Percentiles rank a stretch among this genome's conserved stretches.
Evolutionary conservation across 2,329 filamentous ascomycete species (phyloP).

Genomic region (Aureobasidium sp.): DNA sequence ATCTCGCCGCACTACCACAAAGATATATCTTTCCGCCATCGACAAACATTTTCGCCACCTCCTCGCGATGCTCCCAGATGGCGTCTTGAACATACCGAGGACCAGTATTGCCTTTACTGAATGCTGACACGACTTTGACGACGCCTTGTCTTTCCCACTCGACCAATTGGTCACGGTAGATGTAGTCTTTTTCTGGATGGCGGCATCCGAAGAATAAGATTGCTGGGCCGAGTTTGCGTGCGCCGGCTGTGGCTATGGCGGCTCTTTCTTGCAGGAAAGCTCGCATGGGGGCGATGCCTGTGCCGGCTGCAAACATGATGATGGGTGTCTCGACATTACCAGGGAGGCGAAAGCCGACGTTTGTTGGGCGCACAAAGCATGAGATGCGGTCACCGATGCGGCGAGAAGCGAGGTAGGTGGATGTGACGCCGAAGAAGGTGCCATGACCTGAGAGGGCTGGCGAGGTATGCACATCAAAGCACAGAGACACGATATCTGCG

Average conservation of each 20-base stretch:
- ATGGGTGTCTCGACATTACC: conserved; percentile 38
- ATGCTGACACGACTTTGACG: neutral
- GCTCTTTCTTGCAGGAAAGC: conserved; percentile 38
- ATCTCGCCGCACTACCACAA: conserved; percentile 29
- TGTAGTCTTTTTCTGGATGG: neutral
- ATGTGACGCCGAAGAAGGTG: conserved; percentile 32
- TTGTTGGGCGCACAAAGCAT: conserved; percentile 35
- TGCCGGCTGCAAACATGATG: conserved; percentile 48
- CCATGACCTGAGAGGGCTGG: conserved; percentile 18
- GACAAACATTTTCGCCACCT: conserved; percentile 35
- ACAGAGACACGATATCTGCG: conserved; percentile 41
- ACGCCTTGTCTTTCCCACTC: neutral
- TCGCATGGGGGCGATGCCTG: conserved; percentile 45
- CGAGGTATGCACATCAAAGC: conserved; percentile 49
- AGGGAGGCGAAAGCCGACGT: conserved; percentile 43
- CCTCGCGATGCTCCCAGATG: conserved; percentile 27
- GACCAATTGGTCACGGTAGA: neutral
- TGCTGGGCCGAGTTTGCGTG: conserved; percentile 32
- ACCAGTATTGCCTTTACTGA: neutral
- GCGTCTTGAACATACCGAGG: conserved; percentile 32
- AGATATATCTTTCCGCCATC: conserved; percentile 47
- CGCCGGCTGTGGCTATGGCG: conserved; percentile 30
- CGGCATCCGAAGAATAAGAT: conserved; percentile 39
- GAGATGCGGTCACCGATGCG: neutral
- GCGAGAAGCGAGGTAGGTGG: conserved; percentile 32